These are phyloP conservation scores for Suhomyces wounanorum DNA, from an alignment of 1,139 yeast species.

Conservation along the genomic window DNA sequence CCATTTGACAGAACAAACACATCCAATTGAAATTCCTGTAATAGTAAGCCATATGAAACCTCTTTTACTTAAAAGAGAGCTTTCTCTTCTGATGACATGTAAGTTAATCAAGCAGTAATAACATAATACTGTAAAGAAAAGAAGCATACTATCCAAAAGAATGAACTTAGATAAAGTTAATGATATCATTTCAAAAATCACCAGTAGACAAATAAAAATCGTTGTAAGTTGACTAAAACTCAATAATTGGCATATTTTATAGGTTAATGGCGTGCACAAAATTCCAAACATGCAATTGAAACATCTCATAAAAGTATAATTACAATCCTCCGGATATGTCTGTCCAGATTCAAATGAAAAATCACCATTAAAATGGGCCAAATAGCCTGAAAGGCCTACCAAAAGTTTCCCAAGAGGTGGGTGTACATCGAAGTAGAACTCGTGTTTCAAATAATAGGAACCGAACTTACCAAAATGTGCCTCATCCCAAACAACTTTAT, in stretches of 20 bases:
- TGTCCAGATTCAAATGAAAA: constrained; percentile 67
- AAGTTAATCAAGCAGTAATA: constrained; percentile 58
- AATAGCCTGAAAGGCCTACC: constrained; percentile 64
- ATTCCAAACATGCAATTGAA: constrained; percentile 68
- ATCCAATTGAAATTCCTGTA: constrained; percentile 84
- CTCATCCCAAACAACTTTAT: constrained; percentile 91
- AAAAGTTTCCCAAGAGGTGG: constrained; percentile 78
- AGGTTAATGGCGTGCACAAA: constrained; percentile 64
- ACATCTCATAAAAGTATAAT: constrained; percentile 61
- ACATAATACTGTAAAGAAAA: constrained; percentile 69
- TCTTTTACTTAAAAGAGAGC: constrained; percentile 39
- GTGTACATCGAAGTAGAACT: constrained; percentile 75
- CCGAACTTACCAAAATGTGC: constrained; percentile 83
- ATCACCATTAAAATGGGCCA: constrained; percentile 67
- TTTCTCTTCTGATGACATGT: constrained; percentile 44
- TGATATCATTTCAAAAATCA: constrained; percentile 64
- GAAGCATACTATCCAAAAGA: constrained; percentile 68
- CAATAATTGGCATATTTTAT: constrained; percentile 55
- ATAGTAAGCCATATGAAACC: constrained; percentile 62
- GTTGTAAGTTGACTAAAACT: constrained; percentile 49
- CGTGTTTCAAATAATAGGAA: constrained; percentile 61
- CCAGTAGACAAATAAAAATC: constrained; percentile 60
- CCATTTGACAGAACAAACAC: constrained; percentile 94
- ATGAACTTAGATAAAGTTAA: constrained; percentile 71
- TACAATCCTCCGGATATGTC: constrained; percentile 53